Evolutionary conservation across 371 early-diverging fungal genomes (phyloP).

Genomic region (Rozella allomycis): DNA sequence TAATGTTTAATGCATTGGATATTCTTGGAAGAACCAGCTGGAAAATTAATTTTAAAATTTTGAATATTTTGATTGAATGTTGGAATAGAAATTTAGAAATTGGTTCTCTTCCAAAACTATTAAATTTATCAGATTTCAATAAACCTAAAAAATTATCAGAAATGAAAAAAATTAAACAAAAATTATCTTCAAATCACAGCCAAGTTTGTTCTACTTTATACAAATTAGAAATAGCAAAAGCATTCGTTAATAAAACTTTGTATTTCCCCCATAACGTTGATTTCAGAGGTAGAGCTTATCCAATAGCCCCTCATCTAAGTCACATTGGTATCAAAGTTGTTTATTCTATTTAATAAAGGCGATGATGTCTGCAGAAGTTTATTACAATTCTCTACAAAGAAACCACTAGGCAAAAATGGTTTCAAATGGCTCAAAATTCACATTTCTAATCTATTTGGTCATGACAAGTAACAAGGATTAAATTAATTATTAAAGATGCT

Average conservation of each 20-base stretch:
- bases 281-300: conserved; percentile 94
- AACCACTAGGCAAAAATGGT: conserved; percentile 65
- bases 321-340: conserved; percentile 62
- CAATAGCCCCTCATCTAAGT: conserved; percentile 82
- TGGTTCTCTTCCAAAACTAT: conserved; percentile 45
- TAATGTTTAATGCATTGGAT: conserved; percentile 57
- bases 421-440: conserved; percentile 87
- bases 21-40: conserved; percentile 73
- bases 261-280: conserved; percentile 95
- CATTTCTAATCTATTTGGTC: conserved; percentile 74
- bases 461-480: conserved; percentile 52
- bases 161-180: conserved; percentile 23
- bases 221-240: conserved; percentile 81
- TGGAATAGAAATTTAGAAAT: conserved; percentile 70
- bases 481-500: no score
- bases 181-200: conserved; percentile 51
- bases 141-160: conserved; percentile 27
- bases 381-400: conserved; percentile 54
- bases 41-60: conserved; percentile 62
- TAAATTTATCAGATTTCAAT: conserved; percentile 6
- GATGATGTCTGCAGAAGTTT: conserved; percentile 87
- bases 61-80: conserved; percentile 46
- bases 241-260: conserved; percentile 63
- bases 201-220: conserved; percentile 78
- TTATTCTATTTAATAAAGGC: no score